These are phyloP conservation scores for Eutypella sp. DNA, from an alignment of 2,329 filamentous ascomycete genomes.

Conservation along the genomic window DNA sequence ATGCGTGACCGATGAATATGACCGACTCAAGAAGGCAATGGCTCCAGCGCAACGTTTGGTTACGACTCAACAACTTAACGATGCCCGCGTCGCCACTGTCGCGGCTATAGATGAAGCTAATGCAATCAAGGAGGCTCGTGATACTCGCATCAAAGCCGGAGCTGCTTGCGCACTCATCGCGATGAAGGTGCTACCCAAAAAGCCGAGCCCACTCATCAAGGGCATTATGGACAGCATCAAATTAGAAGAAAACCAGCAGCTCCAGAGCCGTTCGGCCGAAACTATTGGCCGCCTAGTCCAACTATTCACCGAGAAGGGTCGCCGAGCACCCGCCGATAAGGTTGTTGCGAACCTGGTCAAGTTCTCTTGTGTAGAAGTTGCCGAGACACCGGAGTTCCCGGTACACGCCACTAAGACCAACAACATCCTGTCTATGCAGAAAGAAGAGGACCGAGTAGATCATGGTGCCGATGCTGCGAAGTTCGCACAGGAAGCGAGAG, in stretches of 20 bases:
- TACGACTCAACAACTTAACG: conserved; percentile 70
- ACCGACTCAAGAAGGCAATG: conserved; percentile 82
- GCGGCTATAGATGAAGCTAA: conserved; percentile 76
- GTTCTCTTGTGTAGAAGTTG: conserved; percentile 95
- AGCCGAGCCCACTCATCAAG: conserved; percentile 88
- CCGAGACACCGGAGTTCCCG: conserved; percentile 92
- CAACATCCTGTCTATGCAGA: conserved; percentile 86
- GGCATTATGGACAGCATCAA: conserved; percentile 98
- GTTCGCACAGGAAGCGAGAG: conserved; percentile 83
- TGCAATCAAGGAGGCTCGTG: conserved; percentile 71
- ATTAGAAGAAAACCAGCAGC: conserved; percentile 81
- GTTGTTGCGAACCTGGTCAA: conserved; percentile 94
- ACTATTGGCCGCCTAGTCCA: conserved; percentile 84
- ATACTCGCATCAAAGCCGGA: conserved; percentile 79
- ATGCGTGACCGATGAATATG: conserved; percentile 79
- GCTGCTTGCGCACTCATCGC: conserved; percentile 84
- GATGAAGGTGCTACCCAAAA: conserved; percentile 86
- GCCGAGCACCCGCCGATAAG: conserved; percentile 86
- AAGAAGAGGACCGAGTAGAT: conserved; percentile 93
- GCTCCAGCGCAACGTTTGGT: conserved; percentile 83
- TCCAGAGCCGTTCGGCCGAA: conserved; percentile 80
- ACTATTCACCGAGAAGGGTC: conserved; percentile 74
- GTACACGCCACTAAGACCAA: conserved; percentile 74
- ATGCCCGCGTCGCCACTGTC: conserved; percentile 66
- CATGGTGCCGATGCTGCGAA: conserved; percentile 78